Base-by-base conservation (phyloP, 2,329 filamentous ascomycete species). In the Aspergillus melleus region DNA sequence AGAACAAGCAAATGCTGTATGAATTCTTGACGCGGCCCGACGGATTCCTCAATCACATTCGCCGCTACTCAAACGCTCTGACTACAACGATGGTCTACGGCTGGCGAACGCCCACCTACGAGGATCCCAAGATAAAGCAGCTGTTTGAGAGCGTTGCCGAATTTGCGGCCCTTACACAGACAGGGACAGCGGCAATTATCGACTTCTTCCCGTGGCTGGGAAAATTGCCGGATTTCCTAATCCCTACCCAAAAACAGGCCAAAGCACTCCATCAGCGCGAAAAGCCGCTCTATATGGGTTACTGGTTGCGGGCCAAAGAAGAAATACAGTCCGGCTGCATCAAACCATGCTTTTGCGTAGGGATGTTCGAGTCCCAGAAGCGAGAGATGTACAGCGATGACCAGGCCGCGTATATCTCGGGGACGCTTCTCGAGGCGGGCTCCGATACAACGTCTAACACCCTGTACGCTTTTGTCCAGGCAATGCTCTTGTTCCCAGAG, bases 81-180 rank as follows among this genome's bases (percentile, higher is more conserved):
- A 80, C 79, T 0, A 83, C 81, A 0, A 77, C 77, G 3, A 83
- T 84, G 74, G 72, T 81, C 0, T 84, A 81, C 56, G 82, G 80
- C 6, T 82, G 76, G 62, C 76, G 80, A 10, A 76, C 76, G 1
- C 67, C 74, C 0, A 75, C 66, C 0, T 72, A 78, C 60, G 73
- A 80, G 8, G 76, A 83, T 51, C 68, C 73, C 6, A 74, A 76
- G 22, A 69, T 83, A 52, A 71, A 74, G 61, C 76, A 80, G 59
- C 70, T 83, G 2, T 80, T 79, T 44, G 69, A 72, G 39, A 77
- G 76, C 11, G 36, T 53, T 11, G 16, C 72, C 8, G 73, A 79
- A 50, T 81, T 82, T 44, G 72, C 75, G 12, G 70, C 74, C n/a
- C 67, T 81, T 49, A 77, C 74, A 54, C 75, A 77, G 61, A 76